A percentile compares a stretch with the other conserved stretches of the same genome.
These are phyloP conservation scores for Colletotrichum truncatum DNA, from an alignment of 2,329 filamentous ascomycete genomes.

Conservation along the genomic window DNA sequence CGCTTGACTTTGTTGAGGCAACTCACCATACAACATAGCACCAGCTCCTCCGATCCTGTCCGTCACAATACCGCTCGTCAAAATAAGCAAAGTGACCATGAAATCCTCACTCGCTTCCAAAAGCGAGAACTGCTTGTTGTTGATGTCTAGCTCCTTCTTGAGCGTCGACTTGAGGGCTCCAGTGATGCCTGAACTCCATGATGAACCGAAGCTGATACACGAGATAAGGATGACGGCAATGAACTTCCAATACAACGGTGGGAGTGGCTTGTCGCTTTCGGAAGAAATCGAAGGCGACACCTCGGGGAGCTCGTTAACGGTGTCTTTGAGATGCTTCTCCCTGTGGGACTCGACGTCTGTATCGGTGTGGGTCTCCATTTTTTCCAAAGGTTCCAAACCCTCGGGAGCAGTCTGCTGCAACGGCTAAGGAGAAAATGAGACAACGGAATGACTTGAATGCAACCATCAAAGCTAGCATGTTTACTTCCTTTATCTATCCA, in stretches of 20 bases:
- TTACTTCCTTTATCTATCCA: background rate
- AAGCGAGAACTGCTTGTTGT: slow-evolving; percentile 67
- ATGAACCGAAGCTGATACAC: slow-evolving; percentile 66
- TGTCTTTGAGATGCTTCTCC: slow-evolving; percentile 15
- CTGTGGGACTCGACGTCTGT: slow-evolving; percentile 12
- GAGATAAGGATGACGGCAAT: slow-evolving; percentile 57
- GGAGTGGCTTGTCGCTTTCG: slow-evolving; percentile 7
- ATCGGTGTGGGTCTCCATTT: slow-evolving; percentile 14
- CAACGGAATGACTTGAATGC: background rate
- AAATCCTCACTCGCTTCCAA: slow-evolving; percentile 70
- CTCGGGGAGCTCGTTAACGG: slow-evolving; percentile 14
- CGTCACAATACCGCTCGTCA: slow-evolving; percentile 63
- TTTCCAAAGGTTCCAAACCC: background rate
- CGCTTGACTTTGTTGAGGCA: background rate
- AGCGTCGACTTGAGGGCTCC: slow-evolving; percentile 69
- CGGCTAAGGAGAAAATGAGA: background rate
- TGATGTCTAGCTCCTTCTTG: slow-evolving; percentile 68
- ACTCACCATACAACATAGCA: slow-evolving; percentile 35
- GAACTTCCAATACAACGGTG: slow-evolving; percentile 33
- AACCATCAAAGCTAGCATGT: background rate
- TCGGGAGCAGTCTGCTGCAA: background rate
- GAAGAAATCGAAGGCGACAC: background rate
- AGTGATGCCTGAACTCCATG: slow-evolving; percentile 69
- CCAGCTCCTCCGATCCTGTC: slow-evolving; percentile 67
- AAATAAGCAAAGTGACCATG: slow-evolving; percentile 66